Base-by-base conservation (phyloP, 2,329 filamentous ascomycete genomes). In the Nothophaeocryptopus gaeumannii region DNA sequence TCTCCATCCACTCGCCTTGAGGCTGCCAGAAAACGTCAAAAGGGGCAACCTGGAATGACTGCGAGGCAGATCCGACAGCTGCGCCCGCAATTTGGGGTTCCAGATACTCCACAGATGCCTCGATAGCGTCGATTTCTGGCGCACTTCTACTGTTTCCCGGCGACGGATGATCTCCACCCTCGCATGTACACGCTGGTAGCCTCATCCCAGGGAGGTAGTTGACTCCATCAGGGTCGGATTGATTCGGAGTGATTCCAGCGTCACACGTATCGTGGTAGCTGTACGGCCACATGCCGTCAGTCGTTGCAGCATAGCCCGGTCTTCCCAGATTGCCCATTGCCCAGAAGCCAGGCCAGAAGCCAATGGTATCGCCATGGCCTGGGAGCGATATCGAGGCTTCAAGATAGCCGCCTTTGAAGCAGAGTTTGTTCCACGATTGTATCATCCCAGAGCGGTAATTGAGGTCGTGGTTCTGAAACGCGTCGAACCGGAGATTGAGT, bases 331-430 rank as follows among this genome's bases (percentile, higher is more conserved):
- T 88, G 4, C 85, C 85, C 82, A 88, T 86, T 0, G 83, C 76
- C 85, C 85, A 88, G 67, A 87, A 85, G 67, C 85, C 85, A 36
- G 85, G 85, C 85, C 85, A 88, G 68, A 88, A 85, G 50, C 85
- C 85, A 47, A 81, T 76, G 11, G 81, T 78, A 55, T 86, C 82
- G 39, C 84, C 85, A 39, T 75, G 70, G 12, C 84, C 85, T 11
- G 85, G 85, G 5, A 88, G 72, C 3, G 84, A 88, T 45, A 88
- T 81, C 61, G 82, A 85, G 14, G 83, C 83, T 69, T 88, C 85
- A 11, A 88, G 63, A 40, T 84, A 78, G 3, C 85, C 85, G 30
- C 84, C 83, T 53, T 85, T 86, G 72, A 87, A 88, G 67, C 77
- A 80, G 5, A 79, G 58, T 63, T 69, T 65, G 47, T 78, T 79